Base-by-base conservation (phyloP, 2,329 filamentous ascomycete species). In the Apiospora marii region DNA sequence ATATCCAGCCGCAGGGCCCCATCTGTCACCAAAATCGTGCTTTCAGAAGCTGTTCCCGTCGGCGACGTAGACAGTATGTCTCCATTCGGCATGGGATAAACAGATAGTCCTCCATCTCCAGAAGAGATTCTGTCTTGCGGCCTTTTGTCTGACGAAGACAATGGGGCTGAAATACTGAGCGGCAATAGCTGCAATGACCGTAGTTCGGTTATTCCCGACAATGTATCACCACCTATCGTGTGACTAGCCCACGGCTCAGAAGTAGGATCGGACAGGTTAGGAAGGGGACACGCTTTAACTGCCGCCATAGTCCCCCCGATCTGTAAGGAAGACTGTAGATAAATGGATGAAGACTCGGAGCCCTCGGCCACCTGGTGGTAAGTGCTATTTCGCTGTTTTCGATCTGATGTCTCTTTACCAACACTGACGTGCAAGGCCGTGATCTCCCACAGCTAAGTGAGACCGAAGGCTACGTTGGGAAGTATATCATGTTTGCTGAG, bases 401-500 rank as follows among this genome's bases (percentile, higher is more conserved):
- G 12, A 12, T 22, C 34, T 34, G 41, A 41, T 41, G 34, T 22
- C 30, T 19, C 14, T 64, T 64, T 37, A 64, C 58, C 58, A 41
- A 22, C 19, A 22, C 34, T 24, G 19, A 41, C 58, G 30, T 37
- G 58, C 58, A 41, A 41, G 34, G n/a, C 10, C 34, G 19, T 19
- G 58, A 64, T 19, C 58, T 64, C 34, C 58, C 58, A 64, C 34
- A 64, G 58, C 34, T 13, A 37, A 64, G 58, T 64, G 58, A 64
- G 34, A 64, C 22, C 58, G 22, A 41, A 24, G 19, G 19, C 34
- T 64, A 64, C 22, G 34, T 41, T 41, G 34, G 34, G 51, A 58
- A 58, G 51, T 58, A 58, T 58, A 58, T 10, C 58, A 64, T 64
- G 22, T 64, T 64, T n/a, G 58, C 58, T 64, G 58, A 41, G 19